These are phyloP conservation scores for Diacronema lutheri DNA, from an alignment of 78 protist species.

Conservation along the genomic window DNA sequence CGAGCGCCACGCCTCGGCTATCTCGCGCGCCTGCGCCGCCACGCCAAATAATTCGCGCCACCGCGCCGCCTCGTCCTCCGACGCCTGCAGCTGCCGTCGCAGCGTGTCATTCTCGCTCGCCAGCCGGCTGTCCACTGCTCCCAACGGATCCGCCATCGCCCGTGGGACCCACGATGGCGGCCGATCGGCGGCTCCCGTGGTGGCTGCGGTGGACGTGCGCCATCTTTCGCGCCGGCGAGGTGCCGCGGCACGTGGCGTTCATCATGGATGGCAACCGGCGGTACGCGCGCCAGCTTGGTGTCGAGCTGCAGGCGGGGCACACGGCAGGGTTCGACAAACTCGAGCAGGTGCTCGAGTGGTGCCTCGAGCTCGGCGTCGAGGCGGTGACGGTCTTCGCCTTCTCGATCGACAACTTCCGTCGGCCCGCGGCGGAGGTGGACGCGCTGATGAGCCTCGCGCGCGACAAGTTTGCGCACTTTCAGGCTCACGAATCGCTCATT, in stretches of 20 bases:
- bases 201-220: not conserved
- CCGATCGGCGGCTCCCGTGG: not conserved
- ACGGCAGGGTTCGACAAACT: constrained; percentile 56
- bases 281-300: constrained; percentile 41
- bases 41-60: too few relatives aligned
- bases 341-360: constrained; percentile 62
- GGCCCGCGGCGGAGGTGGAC: constrained; percentile 70
- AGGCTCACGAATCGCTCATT: not conserved
- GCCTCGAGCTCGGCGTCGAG: constrained; percentile 71
- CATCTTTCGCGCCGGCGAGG: not conserved
- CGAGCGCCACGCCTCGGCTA: too few relatives aligned
- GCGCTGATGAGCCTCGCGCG: constrained; percentile 71
- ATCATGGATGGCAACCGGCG: constrained; percentile 94
- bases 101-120: too few relatives aligned
- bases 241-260: constrained; percentile 83
- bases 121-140: too few relatives aligned
- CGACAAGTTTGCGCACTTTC: constrained; percentile 28
- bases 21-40: too few relatives aligned
- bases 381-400: constrained; percentile 87
- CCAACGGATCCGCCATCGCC: too few relatives aligned
- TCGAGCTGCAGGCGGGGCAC: constrained; percentile 60
- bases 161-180: too few relatives aligned
- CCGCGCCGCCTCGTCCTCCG: too few relatives aligned
- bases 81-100: too few relatives aligned
- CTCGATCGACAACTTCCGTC: constrained; percentile 82